Base-by-base conservation (phyloP, 768 basidiomycete genomes). In the Pulveroboletus frians region DNA sequence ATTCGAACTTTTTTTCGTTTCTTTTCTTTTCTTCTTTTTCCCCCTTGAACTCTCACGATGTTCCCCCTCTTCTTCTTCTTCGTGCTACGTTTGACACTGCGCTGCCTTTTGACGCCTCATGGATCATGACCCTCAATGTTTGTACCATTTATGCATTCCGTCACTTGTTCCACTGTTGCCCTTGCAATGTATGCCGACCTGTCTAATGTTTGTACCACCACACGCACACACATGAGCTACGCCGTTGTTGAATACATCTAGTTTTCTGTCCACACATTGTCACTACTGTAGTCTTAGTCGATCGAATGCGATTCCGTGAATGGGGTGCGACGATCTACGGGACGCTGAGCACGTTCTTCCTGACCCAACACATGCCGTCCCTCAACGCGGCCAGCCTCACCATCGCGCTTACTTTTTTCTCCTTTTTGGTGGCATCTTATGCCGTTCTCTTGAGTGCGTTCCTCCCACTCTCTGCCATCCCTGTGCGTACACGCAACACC, bases 391-490 rank as follows among this genome's bases (percentile, higher is more conserved):
- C 83, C 14, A 74, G 79, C 61, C 53, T 73, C 52, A 65, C 81
- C 56, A 57, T 86, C 47, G 55, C 61, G 30, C 56, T 72, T 26
- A 75, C 83, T 35, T 50, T 68, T 27, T 39, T 75, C 11, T 84
- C 87, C 66, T 79, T 87, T 59, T 50, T 73, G 15, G 17, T 83
- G 39, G 79, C 78, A 36, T 75, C 73, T 53, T 83, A 87, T 68
- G 81, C 82, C 21, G 67, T 84, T 38, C 70, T 89, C 32, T 73
- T 87, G 61, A 81, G 82, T 59, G 75, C 82, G 37, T 80, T 88
- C 61, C 56, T 83, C 39, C 82, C 84, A 38, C 53, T 63, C 9
- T 74, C 78, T 4, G 73, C 75, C 18, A 66, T 81, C 44, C 59
- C 60, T 46, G 87, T 85, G 62, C 39, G 82, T 72, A 34, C 39